phyloP scores from a whole-genome alignment of 2,329 filamentous ascomycete species.

The Fusarium sublunatum region DNA sequence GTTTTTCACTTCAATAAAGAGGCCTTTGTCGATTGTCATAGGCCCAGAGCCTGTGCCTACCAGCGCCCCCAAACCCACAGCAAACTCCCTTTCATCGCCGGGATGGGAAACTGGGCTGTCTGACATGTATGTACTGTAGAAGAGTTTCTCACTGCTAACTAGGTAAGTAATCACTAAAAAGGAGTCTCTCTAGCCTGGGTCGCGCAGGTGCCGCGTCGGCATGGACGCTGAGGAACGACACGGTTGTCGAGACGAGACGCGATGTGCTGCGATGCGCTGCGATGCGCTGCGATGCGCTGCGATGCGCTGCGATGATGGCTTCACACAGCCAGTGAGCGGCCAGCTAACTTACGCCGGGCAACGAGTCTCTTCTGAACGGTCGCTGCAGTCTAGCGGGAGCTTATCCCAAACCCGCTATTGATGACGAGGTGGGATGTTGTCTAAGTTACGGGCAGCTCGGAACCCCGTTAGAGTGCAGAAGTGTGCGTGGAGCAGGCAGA shows the following conservation, averaged over 20 bases:
- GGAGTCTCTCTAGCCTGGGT: slow-evolving; percentile 22
- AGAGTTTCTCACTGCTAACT: slow-evolving; percentile 5
- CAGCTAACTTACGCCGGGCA: slow-evolving; percentile 18
- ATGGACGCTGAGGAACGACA: slow-evolving; percentile 36
- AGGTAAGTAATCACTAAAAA: not conserved
- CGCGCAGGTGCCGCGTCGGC: slow-evolving; percentile 28
- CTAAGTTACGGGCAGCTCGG: slow-evolving; percentile 34
- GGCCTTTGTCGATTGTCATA: slow-evolving; percentile 18
- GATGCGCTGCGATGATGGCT: slow-evolving; percentile 11
- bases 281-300: slow-evolving; percentile 26
- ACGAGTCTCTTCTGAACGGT: slow-evolving; percentile 23
- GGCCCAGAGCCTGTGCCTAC: slow-evolving; percentile 13
- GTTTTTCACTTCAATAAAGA: slow-evolving; percentile 21
- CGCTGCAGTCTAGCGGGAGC: slow-evolving; percentile 19
- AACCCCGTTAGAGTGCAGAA: slow-evolving; percentile 42
- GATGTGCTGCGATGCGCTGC: slow-evolving; percentile 32
- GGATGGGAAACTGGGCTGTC: slow-evolving; percentile 24
- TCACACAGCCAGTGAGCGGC: too few relatives aligned
- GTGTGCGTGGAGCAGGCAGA: slow-evolving; percentile 34
- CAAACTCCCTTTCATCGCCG: slow-evolving; percentile 22
- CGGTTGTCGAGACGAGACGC: slow-evolving; percentile 37
- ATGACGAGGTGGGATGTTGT: slow-evolving; percentile 42
- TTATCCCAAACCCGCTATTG: slow-evolving; percentile 21
- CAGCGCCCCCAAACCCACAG: slow-evolving; percentile 29
- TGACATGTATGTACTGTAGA: slow-evolving; percentile 8